A percentile compares a stretch with the other conserved stretches of the same genome.
These are phyloP conservation scores for Gelatoporia subvermispora DNA, from an alignment of 768 basidiomycete genomes.

Conservation along the genomic window DNA sequence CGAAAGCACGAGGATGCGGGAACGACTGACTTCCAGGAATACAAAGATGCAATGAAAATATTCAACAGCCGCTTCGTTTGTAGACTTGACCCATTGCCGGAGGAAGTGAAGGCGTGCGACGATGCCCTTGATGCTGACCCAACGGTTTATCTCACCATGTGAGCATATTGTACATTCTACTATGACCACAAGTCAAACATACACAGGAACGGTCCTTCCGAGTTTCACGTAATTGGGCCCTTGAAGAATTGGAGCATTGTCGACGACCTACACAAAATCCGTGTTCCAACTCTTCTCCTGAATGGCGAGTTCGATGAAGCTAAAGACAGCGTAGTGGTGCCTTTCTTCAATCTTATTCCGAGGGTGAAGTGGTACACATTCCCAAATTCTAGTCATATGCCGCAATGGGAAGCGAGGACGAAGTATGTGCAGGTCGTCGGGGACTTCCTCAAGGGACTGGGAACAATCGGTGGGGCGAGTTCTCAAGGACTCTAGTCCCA, in stretches of 20 bases:
- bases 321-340: slow-evolving; percentile 33
- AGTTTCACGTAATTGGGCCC: slow-evolving; percentile 35
- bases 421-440: slow-evolving; percentile 33
- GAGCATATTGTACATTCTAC: slow-evolving; percentile 7
- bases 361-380: slow-evolving; percentile 43
- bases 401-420: slow-evolving; percentile 39
- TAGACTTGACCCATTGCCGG: slow-evolving; percentile 40
- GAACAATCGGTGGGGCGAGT: too few species aligned
- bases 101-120: slow-evolving; percentile 30
- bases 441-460: slow-evolving; percentile 24
- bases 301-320: slow-evolving; percentile 39
- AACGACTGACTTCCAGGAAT: slow-evolving; percentile 40
- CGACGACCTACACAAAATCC: slow-evolving; percentile 37
- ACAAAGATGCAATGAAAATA: slow-evolving; percentile 34
- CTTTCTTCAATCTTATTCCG: slow-evolving; percentile 33
- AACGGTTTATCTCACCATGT: slow-evolving; percentile 48
- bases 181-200: not conserved
- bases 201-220: slow-evolving; percentile 25
- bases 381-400: slow-evolving; percentile 39
- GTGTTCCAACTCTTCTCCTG: slow-evolving; percentile 28
- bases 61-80: slow-evolving; percentile 43
- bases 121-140: slow-evolving; percentile 36
- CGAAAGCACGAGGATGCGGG: slow-evolving; percentile 40
- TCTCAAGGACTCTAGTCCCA: too few species aligned
- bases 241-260: slow-evolving; percentile 45